Conservation (phyloP, 176 grass and related monocot species). For the Raddia guianensis region DNA sequence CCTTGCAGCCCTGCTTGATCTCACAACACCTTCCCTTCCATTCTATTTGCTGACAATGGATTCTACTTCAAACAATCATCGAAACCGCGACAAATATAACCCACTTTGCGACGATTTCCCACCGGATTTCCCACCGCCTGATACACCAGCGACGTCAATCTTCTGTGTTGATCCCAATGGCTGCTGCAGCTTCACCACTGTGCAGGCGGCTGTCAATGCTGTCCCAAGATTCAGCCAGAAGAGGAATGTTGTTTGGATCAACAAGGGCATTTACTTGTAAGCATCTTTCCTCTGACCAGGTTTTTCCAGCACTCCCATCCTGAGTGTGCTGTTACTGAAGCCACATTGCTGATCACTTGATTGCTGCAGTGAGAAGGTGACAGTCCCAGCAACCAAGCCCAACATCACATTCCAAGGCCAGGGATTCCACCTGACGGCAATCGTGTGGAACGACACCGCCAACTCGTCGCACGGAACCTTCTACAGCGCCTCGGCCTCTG, state of each 20-base stretch:
- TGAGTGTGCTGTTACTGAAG: slow-evolving; percentile 34
- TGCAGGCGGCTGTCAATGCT: slow-evolving; percentile 65
- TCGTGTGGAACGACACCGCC: slow-evolving; percentile 86
- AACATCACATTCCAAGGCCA: slow-evolving; percentile 95
- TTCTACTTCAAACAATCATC: slow-evolving; percentile 16
- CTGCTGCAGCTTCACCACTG: slow-evolving; percentile 73
- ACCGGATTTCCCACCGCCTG: slow-evolving; percentile 56
- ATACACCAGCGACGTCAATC: slow-evolving; percentile 36
- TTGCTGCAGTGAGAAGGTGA: slow-evolving; percentile 79
- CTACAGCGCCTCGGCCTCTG: slow-evolving; percentile 62
- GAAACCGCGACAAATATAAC: slow-evolving; percentile 9
- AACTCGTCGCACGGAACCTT: slow-evolving; percentile 80
- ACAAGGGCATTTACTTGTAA: slow-evolving; percentile 87
- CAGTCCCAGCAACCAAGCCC: slow-evolving; percentile 58
- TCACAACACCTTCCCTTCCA: slow-evolving; percentile 24
- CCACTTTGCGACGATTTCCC: slow-evolving; percentile 70
- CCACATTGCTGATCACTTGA: not conserved
- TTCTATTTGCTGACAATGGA: not conserved
- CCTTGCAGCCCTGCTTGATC: slow-evolving; percentile 12
- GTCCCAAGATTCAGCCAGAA: slow-evolving; percentile 47
- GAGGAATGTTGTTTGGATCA: slow-evolving; percentile 87
- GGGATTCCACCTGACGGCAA: slow-evolving; percentile 68
- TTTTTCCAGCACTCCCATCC: not conserved
- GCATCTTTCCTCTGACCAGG: slow-evolving; percentile 5
- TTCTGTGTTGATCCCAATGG: slow-evolving; percentile 79